Evolutionary conservation across 306 rosid species (phyloP).

Genomic region (Dryas octopetala): DNA sequence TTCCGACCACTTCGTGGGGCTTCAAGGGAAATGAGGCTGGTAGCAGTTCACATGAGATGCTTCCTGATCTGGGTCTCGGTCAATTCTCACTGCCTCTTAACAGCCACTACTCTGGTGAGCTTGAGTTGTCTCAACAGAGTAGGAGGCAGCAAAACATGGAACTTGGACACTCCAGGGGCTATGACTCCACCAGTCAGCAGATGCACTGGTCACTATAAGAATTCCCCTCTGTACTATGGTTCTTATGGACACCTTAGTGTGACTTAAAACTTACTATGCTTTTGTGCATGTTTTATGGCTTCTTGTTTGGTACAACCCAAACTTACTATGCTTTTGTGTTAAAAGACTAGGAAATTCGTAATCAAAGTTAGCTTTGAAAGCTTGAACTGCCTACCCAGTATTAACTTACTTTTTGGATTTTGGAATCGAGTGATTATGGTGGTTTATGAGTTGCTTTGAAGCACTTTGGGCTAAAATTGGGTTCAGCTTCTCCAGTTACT

Average conservation of each 20-base stretch:
- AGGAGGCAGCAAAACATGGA: slow-evolving; percentile 84
- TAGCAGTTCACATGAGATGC: slow-evolving; percentile 45
- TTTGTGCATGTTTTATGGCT: neutral
- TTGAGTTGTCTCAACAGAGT: slow-evolving; percentile 49
- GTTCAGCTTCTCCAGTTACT: too few relatives aligned
- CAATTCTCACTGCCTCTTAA: slow-evolving; percentile 58
- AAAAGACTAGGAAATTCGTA: neutral
- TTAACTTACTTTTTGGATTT: neutral
- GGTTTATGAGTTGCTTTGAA: neutral
- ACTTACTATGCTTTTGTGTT: neutral
- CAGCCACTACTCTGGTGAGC: slow-evolving; percentile 47
- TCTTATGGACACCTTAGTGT: neutral
- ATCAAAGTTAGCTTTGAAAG: neutral
- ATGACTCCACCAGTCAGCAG: slow-evolving; percentile 49
- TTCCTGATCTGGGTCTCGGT: slow-evolving; percentile 61
- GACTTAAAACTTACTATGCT: neutral
- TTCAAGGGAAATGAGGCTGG: slow-evolving; percentile 56
- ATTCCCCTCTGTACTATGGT: slow-evolving; percentile 15
- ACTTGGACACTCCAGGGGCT: slow-evolving; percentile 49
- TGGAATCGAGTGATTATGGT: neutral
- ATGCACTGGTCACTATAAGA: slow-evolving; percentile 74
- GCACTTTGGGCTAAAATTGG: neutral
- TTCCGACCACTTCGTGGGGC: slow-evolving; percentile 58
- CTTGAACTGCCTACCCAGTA: neutral
- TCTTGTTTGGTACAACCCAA: neutral